Evolutionary conservation across 441 rosid species (phyloP).

Genomic region (Corymbia citriodora): DNA sequence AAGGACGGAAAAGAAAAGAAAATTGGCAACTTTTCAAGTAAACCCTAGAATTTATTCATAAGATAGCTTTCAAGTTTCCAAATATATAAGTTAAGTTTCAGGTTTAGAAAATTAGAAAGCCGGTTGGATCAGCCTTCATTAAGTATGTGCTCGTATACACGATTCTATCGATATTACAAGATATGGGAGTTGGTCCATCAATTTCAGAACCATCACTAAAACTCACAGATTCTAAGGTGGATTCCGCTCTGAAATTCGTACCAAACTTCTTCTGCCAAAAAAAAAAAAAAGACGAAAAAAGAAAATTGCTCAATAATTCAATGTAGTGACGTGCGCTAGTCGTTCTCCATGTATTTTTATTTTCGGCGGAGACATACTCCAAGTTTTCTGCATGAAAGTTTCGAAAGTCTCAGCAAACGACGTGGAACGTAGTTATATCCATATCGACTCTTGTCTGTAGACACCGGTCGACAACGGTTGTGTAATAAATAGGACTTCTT

Average conservation of each 20-base stretch:
- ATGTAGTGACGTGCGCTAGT: neutral
- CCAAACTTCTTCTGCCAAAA: neutral
- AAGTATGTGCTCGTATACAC: neutral
- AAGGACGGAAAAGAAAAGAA: rapidly evolving
- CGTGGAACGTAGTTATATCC: neutral
- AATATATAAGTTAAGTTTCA: rapidly evolving
- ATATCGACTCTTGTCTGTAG: neutral
- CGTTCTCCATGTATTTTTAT: neutral
- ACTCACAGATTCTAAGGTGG: neutral
- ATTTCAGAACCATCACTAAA: neutral
- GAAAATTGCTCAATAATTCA: neutral
- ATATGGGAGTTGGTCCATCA: neutral
- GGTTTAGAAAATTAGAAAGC: too few relatives aligned
- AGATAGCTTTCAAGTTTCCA: neutral
- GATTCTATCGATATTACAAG: neutral
- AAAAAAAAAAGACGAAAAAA: neutral
- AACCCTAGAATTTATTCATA: too few relatives aligned
- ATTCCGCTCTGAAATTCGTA: neutral
- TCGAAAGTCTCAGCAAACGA: neutral
- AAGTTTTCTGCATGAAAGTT: neutral
- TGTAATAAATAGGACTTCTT: neutral
- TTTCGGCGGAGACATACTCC: neutral
- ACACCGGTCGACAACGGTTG: neutral
- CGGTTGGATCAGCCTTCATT: neutral
- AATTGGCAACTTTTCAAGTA: rapidly evolving